Conservation (phyloP, 345 rosid species). For the Eucalyptus microcorys region DNA sequence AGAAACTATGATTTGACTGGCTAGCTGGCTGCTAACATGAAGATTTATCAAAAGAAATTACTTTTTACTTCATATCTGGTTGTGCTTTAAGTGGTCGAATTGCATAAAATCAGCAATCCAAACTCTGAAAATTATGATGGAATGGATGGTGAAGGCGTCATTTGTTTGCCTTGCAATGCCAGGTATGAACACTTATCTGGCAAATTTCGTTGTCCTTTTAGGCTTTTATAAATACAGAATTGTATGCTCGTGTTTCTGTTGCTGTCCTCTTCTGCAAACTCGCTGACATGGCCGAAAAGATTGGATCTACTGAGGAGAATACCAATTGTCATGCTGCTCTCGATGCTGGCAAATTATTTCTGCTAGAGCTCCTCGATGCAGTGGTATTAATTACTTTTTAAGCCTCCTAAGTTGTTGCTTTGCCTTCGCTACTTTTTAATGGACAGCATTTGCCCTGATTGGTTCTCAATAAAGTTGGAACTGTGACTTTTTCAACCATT, state of each 20-base stretch:
- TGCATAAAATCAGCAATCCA: neutral
- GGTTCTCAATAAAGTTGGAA: neutral
- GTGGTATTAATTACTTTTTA: slow-evolving; percentile 36
- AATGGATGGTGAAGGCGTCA: neutral
- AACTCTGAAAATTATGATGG: neutral
- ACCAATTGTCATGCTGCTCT: slow-evolving; percentile 37
- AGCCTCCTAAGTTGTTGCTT: neutral
- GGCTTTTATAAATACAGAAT: slow-evolving; percentile 86
- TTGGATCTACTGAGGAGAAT: slow-evolving; percentile 29
- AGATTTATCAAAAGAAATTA: neutral
- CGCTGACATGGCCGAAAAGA: slow-evolving; percentile 38
- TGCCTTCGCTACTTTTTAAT: neutral
- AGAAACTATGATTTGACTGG: neutral
- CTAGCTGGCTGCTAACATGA: neutral
- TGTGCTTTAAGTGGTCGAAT: neutral
- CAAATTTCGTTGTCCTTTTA: neutral
- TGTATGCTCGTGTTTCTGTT: slow-evolving; percentile 90
- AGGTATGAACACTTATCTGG: neutral
- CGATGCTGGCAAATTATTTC: slow-evolving; percentile 72
- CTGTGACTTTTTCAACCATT: neutral
- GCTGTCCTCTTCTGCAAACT: slow-evolving; percentile 70
- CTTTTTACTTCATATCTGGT: neutral
- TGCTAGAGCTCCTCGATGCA: slow-evolving; percentile 76
- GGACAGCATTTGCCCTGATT: neutral
- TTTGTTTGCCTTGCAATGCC: neutral